Conservation (phyloP, 805 yeast species). For the Cephaloascus fragrans region DNA sequence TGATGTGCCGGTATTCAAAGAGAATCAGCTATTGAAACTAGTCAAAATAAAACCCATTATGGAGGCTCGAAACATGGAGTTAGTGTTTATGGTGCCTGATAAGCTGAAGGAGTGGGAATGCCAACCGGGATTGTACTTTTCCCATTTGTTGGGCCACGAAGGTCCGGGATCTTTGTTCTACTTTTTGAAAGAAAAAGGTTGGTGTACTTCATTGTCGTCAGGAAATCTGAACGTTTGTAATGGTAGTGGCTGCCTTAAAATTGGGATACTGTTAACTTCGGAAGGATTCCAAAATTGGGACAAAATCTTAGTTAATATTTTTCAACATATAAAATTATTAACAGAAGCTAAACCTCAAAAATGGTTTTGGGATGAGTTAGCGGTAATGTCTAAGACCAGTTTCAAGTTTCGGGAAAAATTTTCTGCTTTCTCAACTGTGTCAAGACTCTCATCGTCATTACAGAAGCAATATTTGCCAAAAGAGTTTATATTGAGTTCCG, state of each 20-base stretch:
- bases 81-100: conserved; percentile 71
- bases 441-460: conserved; percentile 50
- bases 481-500: conserved; percentile 46
- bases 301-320: conserved; percentile 46
- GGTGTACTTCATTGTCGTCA: conserved; percentile 73
- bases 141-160: conserved; percentile 90
- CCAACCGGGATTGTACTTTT: conserved; percentile 60
- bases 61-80: conserved; percentile 59
- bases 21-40: conserved; percentile 39
- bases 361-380: conserved; percentile 75
- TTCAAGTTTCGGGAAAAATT: conserved; percentile 78
- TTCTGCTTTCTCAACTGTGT: conserved; percentile 64
- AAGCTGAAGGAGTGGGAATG: conserved; percentile 55
- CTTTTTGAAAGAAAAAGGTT: conserved; percentile 58
- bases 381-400: conserved; percentile 53
- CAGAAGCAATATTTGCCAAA: conserved; percentile 57
- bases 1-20: conserved; percentile 35
- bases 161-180: conserved; percentile 76
- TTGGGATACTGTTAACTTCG: conserved; percentile 69
- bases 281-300: conserved; percentile 59
- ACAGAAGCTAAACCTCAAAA: conserved; percentile 50
- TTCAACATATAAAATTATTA: conserved; percentile 67
- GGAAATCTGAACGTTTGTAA: conserved; percentile 60
- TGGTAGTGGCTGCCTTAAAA: conserved; percentile 57
- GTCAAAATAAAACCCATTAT: conserved; percentile 73